Conservation (phyloP, 2,329 filamentous ascomycete species). For the Neoarthrinium moseri region DNA sequence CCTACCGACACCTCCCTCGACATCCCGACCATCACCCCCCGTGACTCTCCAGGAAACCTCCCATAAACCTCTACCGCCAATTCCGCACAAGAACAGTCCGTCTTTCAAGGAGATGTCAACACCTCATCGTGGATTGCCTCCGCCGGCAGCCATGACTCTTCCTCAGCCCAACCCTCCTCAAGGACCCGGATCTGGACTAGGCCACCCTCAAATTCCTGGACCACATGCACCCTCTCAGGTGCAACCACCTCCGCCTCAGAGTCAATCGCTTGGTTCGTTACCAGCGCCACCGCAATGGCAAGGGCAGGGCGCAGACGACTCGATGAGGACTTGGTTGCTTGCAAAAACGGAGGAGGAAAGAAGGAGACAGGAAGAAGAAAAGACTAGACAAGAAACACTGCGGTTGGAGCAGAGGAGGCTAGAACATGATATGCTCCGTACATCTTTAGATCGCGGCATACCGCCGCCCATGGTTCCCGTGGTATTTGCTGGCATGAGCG, state of each 20-base stretch:
- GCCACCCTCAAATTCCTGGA: constrained; percentile 25
- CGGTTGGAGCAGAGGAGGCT: constrained; percentile 71
- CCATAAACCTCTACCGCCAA: constrained; percentile 37
- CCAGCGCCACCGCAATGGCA: constrained; percentile 68
- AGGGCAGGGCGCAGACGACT: constrained; percentile 66
- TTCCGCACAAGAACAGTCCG: constrained; percentile 45
- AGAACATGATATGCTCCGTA: constrained; percentile 70
- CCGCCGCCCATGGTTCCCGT: constrained; percentile 73
- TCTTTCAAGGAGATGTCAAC: constrained; percentile 61
- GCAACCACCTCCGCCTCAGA: constrained; percentile 33
- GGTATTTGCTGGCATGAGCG: constrained; percentile 71
- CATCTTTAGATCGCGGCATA: constrained; percentile 67
- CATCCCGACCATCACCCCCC: constrained; percentile 54
- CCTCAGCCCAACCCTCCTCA: constrained; percentile 37
- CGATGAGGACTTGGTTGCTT: constrained; percentile 69
- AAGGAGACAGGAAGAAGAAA: constrained; percentile 73
- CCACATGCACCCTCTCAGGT: constrained; percentile 28
- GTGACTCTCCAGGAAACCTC: constrained; percentile 47
- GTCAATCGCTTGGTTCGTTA: constrained; percentile 49
- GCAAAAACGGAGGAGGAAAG: constrained; percentile 74
- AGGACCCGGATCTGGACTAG: constrained; percentile 25
- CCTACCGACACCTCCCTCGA: constrained; percentile 57
- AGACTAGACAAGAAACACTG: constrained; percentile 60
- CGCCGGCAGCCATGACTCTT: constrained; percentile 64
- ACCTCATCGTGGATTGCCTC: constrained; percentile 68